Conservation (phyloP, 2,329 filamentous ascomycete genomes). For the Mycosphaerella sp. region DNA sequence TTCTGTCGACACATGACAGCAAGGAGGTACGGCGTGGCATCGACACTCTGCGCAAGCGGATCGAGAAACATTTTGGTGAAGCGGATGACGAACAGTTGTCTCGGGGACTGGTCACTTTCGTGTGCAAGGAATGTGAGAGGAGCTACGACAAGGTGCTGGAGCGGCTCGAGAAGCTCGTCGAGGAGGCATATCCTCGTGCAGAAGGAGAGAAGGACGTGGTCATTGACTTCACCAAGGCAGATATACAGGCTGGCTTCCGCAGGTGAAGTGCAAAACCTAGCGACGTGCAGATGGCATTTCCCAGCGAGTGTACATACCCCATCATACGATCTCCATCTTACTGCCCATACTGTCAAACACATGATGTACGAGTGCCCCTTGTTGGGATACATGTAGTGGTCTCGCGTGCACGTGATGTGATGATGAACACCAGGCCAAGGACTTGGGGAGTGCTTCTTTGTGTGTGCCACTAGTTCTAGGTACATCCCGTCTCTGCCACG, state of each 20-base stretch:
- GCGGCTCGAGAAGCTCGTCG: conserved; percentile 39
- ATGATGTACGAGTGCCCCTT: too few relatives aligned
- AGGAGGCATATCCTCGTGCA: conserved; percentile 38
- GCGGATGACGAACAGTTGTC: conserved; percentile 67
- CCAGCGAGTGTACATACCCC: background rate
- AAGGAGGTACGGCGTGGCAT: conserved; percentile 88
- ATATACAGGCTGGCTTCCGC: conserved; percentile 33
- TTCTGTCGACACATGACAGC: conserved; percentile 70
- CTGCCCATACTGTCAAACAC: too few relatives aligned
- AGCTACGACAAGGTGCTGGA: conserved; percentile 52
- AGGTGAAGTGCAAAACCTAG: conserved; percentile 18
- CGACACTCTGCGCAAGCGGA: conserved; percentile 68
- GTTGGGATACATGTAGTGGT: too few relatives aligned
- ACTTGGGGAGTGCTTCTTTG: too few relatives aligned
- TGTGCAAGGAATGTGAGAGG: conserved; percentile 54
- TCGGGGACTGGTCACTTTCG: conserved; percentile 52
- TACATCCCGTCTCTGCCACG: too few relatives aligned
- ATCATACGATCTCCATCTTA: too few relatives aligned
- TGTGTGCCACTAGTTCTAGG: too few relatives aligned
- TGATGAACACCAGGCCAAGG: too few relatives aligned
- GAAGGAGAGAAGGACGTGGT: conserved; percentile 41
- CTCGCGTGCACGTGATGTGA: too few relatives aligned
- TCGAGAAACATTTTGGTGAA: conserved; percentile 96
- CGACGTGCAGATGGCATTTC: background rate
- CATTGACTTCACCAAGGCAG: conserved; percentile 34